Conservation (phyloP, 768 basidiomycete genomes). For the Sarcodon sp. region DNA sequence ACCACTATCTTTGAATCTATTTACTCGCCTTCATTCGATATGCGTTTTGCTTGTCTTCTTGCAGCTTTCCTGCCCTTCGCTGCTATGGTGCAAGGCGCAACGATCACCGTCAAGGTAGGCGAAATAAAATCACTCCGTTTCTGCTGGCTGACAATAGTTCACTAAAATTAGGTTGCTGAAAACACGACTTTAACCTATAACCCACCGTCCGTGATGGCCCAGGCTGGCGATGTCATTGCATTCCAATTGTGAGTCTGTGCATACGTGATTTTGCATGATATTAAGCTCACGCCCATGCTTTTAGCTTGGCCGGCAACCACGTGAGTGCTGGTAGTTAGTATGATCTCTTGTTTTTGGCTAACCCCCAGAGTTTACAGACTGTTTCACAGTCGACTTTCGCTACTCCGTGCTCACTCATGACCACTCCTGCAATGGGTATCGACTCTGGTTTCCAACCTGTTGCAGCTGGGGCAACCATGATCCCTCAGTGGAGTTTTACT, state of each 20-base stretch:
- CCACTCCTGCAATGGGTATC: conserved; percentile 22
- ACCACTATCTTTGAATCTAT: conserved; percentile 1
- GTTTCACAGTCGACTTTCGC: conserved; percentile 51
- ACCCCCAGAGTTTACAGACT: conserved; percentile 26
- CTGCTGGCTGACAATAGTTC: no score
- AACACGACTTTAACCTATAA: conserved; percentile 13
- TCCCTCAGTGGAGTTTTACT: conserved; percentile 34
- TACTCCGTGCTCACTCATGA: conserved; percentile 30
- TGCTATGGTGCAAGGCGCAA: conserved; percentile 26
- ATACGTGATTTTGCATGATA: background rate
- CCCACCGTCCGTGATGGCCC: conserved; percentile 23
- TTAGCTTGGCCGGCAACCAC: background rate
- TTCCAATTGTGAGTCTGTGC: conserved; percentile 36
- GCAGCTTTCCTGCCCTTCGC: conserved; percentile 27
- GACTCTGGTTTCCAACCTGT: conserved; percentile 38
- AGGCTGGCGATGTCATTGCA: conserved; percentile 31
- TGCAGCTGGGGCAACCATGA: conserved; percentile 17
- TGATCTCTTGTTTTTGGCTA: background rate
- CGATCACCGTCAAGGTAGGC: conserved; percentile 14
- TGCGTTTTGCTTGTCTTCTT: conserved; percentile 33
- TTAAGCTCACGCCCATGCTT: background rate
- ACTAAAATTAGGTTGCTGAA: no score
- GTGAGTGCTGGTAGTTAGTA: background rate
- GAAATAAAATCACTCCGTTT: conserved; percentile 5
- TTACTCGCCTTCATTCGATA: conserved; percentile 18